Conservation (phyloP, 805 yeast genomes). For the Cyberlindnera amylophila region DNA sequence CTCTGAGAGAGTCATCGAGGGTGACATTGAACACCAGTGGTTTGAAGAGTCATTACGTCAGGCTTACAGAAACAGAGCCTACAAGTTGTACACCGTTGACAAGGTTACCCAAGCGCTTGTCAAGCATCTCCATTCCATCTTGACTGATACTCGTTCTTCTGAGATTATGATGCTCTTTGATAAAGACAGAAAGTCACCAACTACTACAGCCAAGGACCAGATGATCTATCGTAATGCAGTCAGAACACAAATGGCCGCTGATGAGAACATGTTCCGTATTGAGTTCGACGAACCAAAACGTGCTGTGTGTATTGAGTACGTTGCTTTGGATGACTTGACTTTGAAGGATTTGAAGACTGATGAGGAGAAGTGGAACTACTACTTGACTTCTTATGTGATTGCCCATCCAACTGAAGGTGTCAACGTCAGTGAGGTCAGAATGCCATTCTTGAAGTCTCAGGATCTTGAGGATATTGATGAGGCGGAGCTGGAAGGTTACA, state of each 20-base stretch:
- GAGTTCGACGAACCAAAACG: constrained; percentile 54
- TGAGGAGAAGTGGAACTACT: constrained; percentile 89
- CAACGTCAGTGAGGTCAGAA: constrained; percentile 64
- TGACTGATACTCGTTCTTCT: constrained; percentile 74
- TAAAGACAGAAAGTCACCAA: constrained; percentile 59
- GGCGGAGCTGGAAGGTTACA: no score
- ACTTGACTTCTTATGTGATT: constrained; percentile 87
- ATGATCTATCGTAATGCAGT: constrained; percentile 87
- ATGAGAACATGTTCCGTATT: constrained; percentile 91
- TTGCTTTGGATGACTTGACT: constrained; percentile 86
- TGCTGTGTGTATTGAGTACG: constrained; percentile 68
- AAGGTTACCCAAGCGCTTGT: constrained; percentile 80
- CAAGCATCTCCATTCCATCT: constrained; percentile 82
- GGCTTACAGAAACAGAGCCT: constrained; percentile 91
- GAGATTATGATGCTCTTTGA: constrained; percentile 82
- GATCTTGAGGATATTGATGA: no score
- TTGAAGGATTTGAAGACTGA: constrained; percentile 63
- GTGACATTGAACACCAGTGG: constrained; percentile 89
- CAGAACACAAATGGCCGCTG: constrained; percentile 72
- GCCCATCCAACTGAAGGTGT: constrained; percentile 98
- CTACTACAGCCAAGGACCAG: constrained; percentile 80
- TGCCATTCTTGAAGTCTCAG: constrained; percentile 72
- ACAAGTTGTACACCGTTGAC: constrained; percentile 87
- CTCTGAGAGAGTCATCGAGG: constrained; percentile 76
- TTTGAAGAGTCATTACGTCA: constrained; percentile 95